Conservation (phyloP, 2,329 filamentous ascomycete genomes). For the Helotiales sp. region DNA sequence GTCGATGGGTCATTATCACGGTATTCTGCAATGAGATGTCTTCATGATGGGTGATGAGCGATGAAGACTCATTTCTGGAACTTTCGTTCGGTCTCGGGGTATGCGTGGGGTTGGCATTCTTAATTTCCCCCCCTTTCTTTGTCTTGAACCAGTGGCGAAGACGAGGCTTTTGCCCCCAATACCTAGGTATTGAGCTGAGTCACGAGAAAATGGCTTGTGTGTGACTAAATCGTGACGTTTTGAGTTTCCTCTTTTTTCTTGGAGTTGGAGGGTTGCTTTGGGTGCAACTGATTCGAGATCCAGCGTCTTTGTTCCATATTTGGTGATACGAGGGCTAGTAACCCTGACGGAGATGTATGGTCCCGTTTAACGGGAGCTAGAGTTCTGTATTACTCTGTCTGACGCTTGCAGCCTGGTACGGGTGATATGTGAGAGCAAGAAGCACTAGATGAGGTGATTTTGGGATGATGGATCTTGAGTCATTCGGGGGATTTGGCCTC, state of each 20-base stretch:
- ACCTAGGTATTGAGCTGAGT: not conserved
- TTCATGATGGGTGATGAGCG: not conserved
- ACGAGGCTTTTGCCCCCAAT: not conserved
- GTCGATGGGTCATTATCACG: not conserved
- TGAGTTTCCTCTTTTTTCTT: not conserved
- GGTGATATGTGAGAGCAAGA: slow-evolving; percentile 4
- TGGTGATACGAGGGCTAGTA: slow-evolving; percentile 1
- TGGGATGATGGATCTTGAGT: not conserved
- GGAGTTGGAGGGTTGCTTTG: not conserved
- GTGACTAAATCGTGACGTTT: slow-evolving; percentile 12
- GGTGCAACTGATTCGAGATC: not conserved
- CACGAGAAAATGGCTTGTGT: not conserved
- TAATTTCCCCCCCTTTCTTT: not conserved
- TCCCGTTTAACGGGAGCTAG: not conserved
- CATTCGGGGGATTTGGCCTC: not conserved
- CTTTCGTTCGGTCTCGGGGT: not conserved
- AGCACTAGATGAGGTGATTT: slow-evolving; percentile 6
- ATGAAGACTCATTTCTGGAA: slow-evolving; percentile 6
- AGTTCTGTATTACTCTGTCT: slow-evolving; percentile 18
- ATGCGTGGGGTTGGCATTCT: not conserved
- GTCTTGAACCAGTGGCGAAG: not conserved
- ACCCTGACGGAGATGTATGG: not conserved
- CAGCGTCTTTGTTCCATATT: not conserved
- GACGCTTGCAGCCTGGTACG: slow-evolving; percentile 27
- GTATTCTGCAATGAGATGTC: not conserved